Evolutionary conservation across 192 early-diverging fungal species (phyloP).

Genomic region (Coemansia sp.): DNA sequence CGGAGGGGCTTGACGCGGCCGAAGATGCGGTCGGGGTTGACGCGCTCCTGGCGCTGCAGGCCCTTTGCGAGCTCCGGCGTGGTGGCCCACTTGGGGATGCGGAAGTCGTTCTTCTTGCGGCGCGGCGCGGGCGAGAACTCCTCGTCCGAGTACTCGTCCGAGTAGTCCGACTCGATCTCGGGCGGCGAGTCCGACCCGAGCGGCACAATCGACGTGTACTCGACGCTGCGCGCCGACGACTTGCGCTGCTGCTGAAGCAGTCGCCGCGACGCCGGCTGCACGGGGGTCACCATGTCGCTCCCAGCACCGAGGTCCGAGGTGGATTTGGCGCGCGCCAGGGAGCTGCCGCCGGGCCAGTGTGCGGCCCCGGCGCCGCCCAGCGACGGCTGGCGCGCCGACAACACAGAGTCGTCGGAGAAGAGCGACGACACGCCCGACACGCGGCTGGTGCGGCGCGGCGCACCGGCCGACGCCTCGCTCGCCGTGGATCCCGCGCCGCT

Average conservation of each 20-base stretch:
- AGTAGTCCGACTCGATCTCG: constrained; percentile 51
- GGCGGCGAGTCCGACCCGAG: constrained; percentile 41
- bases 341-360: constrained; percentile 2
- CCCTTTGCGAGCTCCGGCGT: constrained; percentile 52
- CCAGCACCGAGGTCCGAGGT: constrained; percentile 24
- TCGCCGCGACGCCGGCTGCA: neutral
- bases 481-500: constrained; percentile 13
- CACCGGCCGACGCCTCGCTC: constrained; percentile 1
- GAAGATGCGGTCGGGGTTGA: constrained; percentile 56
- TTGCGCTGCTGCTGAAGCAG: constrained; percentile 10
- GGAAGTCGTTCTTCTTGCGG: constrained; percentile 49
- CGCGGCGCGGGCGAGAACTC: constrained; percentile 48
- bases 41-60: constrained; percentile 32
- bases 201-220: constrained; percentile 50
- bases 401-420: constrained; percentile 42
- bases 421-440: constrained; percentile 44
- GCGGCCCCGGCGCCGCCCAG: neutral
- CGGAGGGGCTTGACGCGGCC: constrained; percentile 47
- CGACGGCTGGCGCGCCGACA: constrained; percentile 18
- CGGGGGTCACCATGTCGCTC: constrained; percentile 14
- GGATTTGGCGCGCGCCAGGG: constrained; percentile 29
- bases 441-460: constrained; percentile 9
- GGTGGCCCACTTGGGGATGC: constrained; percentile 51
- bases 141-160: constrained; percentile 53
- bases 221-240: constrained; percentile 19